Conservation (phyloP, 768 basidiomycete species). For the Suillus lakei region DNA sequence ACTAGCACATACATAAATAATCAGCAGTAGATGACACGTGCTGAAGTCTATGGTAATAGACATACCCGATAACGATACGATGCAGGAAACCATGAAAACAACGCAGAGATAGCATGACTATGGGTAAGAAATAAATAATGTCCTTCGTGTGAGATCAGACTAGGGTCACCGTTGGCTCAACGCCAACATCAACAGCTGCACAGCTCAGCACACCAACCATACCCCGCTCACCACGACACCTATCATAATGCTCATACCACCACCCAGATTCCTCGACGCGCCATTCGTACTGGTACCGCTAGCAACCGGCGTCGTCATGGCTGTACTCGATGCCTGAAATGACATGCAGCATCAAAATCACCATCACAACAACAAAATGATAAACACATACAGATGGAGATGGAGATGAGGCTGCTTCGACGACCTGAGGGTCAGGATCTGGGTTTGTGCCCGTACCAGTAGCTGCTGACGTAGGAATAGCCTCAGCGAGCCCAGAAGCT, state of each 20-base stretch:
- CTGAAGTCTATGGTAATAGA: neutral
- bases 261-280: slow-evolving; percentile 15
- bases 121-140: neutral
- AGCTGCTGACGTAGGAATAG: neutral
- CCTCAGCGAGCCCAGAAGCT: neutral
- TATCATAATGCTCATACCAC: slow-evolving; percentile 12
- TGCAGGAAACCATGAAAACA: neutral
- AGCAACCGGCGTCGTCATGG: neutral
- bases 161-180: neutral
- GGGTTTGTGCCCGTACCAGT: neutral
- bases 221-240: slow-evolving; percentile 2
- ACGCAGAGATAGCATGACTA: neutral
- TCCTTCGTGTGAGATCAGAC: neutral
- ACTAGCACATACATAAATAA: neutral
- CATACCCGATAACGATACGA: neutral
- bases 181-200: neutral
- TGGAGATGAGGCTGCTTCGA: neutral
- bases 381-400: neutral
- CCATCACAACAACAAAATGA: too few relatives aligned
- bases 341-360: neutral
- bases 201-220: neutral
- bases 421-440: neutral
- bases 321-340: neutral
- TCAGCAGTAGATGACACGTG: neutral
- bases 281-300: slow-evolving; percentile 12